Evolutionary conservation across 2,329 filamentous ascomycete species (phyloP), one percentile per base, ranked within the genome.

Genomic region (Exophiala sp.): DNA sequence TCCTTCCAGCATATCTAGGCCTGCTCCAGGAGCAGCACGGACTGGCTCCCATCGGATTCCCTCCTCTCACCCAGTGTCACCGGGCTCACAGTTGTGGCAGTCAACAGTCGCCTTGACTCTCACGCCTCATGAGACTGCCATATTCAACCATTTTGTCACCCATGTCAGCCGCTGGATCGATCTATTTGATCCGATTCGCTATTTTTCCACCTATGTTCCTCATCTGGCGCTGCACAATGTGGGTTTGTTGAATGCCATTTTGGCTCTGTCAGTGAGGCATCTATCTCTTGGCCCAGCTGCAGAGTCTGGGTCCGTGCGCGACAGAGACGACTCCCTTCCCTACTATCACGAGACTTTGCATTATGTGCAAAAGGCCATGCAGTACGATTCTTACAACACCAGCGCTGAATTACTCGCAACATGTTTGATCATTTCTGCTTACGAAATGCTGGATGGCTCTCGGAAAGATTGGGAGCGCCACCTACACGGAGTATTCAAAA

Each of bases 401-500:
- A 80, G 76, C 22, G 70, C 71, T 10, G 80, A 83, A 59, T 67
- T 84, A 0, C 70, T 82, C 22, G 75, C 77, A 0, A 83, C 79
- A 0, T 74, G 78, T 0, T 66, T 83, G 0, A 70, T 82, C 13
- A 77, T 83, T 23, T 81, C 77, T 10, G 79, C 78, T 0, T 83
- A 83, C 56, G 73, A 57, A 21, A 48, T 46, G 83, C n/a, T 77
- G 81, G 45, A 76, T 73, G 2, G 73, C 74, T 4, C 72, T 73
- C 23, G 42, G 11, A 48, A 45, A 14, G 73, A 72, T 38, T 83
- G 81, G 80, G 77, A 83, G 53, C 68, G 78, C 2, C 80, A 84
- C 60, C 67, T 83, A 0, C 78, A 82, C 59, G 80, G 80, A 0
- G 78, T 82, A 0, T 84, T 83, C 56, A 82, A 80, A 76, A 83